Evolutionary conservation across 2,329 filamentous ascomycete genomes (phyloP).

Genomic region (Thielaviopsis musarum): DNA sequence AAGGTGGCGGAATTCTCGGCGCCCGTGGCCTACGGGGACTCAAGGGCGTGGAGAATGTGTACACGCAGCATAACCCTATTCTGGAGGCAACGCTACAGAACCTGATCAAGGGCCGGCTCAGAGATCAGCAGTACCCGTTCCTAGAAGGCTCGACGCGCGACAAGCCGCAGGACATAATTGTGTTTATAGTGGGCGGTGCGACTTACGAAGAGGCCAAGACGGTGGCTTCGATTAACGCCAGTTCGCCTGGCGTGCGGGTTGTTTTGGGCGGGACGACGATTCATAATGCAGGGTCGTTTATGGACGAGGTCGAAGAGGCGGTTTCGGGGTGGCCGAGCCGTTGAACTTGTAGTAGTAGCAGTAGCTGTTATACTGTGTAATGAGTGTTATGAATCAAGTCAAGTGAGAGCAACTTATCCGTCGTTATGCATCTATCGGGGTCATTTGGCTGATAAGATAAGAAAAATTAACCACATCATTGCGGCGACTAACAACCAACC

Average conservation of each 20-base stretch:
- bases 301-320: constrained; percentile 83
- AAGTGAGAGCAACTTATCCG: not conserved
- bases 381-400: not conserved
- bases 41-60: constrained; percentile 96
- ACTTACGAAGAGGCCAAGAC: constrained; percentile 97
- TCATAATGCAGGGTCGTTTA: constrained; percentile 73
- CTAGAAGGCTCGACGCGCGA: constrained; percentile 81
- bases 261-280: constrained; percentile 78
- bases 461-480: constrained; percentile 2
- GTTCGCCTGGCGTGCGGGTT: constrained; percentile 71
- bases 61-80: constrained; percentile 88
- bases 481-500: not conserved
- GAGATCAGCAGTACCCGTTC: constrained; percentile 81
- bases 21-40: constrained; percentile 89
- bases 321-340: constrained; percentile 60
- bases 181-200: constrained; percentile 84
- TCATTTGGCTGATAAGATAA: constrained; percentile 11
- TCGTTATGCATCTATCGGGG: constrained; percentile 6
- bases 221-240: constrained; percentile 86
- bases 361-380: not conserved
- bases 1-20: constrained; percentile 55
- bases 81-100: constrained; percentile 80
- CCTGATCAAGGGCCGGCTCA: constrained; percentile 77
- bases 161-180: constrained; percentile 89
- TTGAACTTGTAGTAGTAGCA: not conserved